Evolutionary conservation across 164 flowering plant genomes (phyloP).

Genomic region (Sextonia rubra): DNA sequence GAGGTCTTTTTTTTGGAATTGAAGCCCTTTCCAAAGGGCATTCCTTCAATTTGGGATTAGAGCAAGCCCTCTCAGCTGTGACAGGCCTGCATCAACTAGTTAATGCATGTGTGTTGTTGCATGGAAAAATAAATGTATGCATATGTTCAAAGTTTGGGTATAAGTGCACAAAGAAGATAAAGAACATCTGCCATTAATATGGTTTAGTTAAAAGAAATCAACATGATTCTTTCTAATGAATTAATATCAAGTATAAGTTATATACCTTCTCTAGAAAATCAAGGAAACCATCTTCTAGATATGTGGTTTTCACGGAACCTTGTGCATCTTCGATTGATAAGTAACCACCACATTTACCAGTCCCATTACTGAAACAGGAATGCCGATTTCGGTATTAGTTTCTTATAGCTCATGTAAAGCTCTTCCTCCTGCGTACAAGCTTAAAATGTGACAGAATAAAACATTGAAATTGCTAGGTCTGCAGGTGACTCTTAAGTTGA

Average conservation of each 20-base stretch:
- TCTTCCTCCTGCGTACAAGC: neutral
- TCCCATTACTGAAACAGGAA: conserved; percentile 24
- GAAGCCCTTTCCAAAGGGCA: too few species aligned
- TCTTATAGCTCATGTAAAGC: neutral
- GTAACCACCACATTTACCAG: conserved; percentile 47
- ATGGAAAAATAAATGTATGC: neutral
- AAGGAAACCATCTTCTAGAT: conserved; percentile 73
- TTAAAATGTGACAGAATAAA: conserved; percentile 3
- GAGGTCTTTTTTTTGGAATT: too few species aligned
- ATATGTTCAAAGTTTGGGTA: neutral
- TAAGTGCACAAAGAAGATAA: neutral
- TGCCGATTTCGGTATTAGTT: neutral
- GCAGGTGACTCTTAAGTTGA: too few species aligned
- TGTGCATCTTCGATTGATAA: conserved; percentile 58
- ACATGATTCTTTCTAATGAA: neutral
- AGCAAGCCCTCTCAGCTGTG: too few species aligned
- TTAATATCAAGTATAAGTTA: neutral
- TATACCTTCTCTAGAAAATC: conserved; percentile 77
- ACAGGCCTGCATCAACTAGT: too few species aligned
- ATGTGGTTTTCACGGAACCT: conserved; percentile 37
- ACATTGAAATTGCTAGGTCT: neutral
- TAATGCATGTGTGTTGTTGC: too few species aligned
- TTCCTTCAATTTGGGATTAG: too few species aligned
- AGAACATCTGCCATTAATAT: neutral
- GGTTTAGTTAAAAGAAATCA: neutral